Evolutionary conservation across 768 basidiomycete species (phyloP), one percentile per base, ranked within the genome.

Genomic region (Infundibulicybe gibba): DNA sequence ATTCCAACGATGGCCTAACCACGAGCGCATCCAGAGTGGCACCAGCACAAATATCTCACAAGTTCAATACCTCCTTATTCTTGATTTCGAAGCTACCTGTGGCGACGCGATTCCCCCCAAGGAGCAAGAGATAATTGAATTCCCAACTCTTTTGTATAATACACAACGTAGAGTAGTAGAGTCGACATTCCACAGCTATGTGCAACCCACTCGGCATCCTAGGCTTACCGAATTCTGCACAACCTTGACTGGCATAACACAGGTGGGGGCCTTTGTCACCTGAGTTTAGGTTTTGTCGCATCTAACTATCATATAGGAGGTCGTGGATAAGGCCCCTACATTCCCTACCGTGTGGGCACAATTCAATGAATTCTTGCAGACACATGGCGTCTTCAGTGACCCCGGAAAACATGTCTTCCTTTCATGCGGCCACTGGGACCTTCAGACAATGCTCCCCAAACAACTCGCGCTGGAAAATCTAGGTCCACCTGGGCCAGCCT

Each of bases 381-480:
- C 33, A 15, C 44, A 40, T 6, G 30, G 30, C 8, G 45, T 46
- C 35, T 46, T 45, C 35, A 20, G 14, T 13, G 44, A 33, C 17
- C 3, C 44, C 9, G 17, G 15, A 15, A 30, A 35, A n/a, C n/a
- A 46, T 13, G 19, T 38, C 15, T 46, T 46, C 30, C 45, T 46
- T 14, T 38, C 45, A 16, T 40, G 45, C 32, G 35, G 43, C 16
- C 13, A 44, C n/a, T 44, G 43, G 30, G 43, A 33, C 17, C 35
- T 38, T 6, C 14, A 10, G 35, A 38, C 17, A 14, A 38, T 38
- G 35, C 35, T 38, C 10, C 35, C 35, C 35, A 19, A 38, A 38
- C 35, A 38, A 38, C 35, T 38, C 6, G 35, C 35, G 14, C 17
- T n/a, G n/a, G 35, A 38, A 19, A 31, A 34, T 17, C 34, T 45